Percentiles rank a stretch among this genome's conserved stretches.
These are phyloP conservation scores for Aphanomyces cochlioides DNA, from an alignment of 352 stramenopile genomes.

Conservation along the genomic window DNA sequence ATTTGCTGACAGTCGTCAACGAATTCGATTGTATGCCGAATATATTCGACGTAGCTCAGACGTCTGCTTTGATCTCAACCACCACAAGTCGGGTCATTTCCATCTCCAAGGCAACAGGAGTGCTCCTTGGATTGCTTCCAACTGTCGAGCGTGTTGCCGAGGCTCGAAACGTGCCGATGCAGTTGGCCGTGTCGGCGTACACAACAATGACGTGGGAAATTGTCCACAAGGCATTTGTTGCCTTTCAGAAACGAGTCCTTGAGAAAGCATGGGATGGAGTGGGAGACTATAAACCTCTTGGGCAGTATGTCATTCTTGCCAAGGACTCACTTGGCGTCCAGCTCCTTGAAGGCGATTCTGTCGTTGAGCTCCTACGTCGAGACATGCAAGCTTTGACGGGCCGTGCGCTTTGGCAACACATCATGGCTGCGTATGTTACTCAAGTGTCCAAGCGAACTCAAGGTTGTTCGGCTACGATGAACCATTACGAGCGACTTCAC, in stretches of 20 bases:
- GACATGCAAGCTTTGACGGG: conserved; percentile 63
- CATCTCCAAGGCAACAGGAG: conserved; percentile 76
- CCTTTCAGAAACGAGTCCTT: conserved; percentile 69
- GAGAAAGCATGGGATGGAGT: conserved; percentile 31
- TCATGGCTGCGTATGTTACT: conserved; percentile 80
- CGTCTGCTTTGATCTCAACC: conserved; percentile 66
- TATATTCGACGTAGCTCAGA: conserved; percentile 79
- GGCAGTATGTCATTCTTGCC: conserved; percentile 73
- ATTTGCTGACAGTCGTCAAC: conserved; percentile 77
- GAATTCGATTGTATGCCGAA: conserved; percentile 83
- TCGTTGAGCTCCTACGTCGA: conserved; percentile 44
- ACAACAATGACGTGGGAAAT: conserved; percentile 75
- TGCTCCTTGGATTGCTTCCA: conserved; percentile 64
- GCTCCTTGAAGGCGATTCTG: conserved; percentile 39
- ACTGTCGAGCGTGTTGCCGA: conserved; percentile 31
- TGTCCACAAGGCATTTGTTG: conserved; percentile 76
- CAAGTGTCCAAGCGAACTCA: conserved; percentile 50
- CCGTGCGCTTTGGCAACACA: conserved; percentile 72
- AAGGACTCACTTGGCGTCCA: conserved; percentile 51
- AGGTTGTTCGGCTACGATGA: conserved; percentile 41
- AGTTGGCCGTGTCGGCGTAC: conserved; percentile 60
- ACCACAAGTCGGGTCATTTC: conserved; percentile 73
- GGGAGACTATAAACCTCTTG: conserved; percentile 61
- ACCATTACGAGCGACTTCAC: conserved; percentile 81
- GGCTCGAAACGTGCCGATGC: conserved; percentile 15